These are phyloP conservation scores for Trichoderma arundinaceum DNA, from an alignment of 2,329 filamentous ascomycete genomes.

Conservation along the genomic window DNA sequence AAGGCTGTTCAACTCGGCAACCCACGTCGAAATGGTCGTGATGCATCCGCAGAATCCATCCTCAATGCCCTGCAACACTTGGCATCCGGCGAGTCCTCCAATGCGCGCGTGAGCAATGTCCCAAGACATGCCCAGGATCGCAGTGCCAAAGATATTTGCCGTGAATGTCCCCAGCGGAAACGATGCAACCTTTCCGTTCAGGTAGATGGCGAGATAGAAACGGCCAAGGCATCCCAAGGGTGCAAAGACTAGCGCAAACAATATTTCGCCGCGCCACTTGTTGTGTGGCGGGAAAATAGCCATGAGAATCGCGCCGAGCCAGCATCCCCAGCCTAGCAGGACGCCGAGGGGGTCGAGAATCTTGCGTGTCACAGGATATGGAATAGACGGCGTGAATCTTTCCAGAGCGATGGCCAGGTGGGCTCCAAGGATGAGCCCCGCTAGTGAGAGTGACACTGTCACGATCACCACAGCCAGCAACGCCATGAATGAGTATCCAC, in stretches of 20 bases:
- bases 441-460: conserved; percentile 72
- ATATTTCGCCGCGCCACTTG: conserved; percentile 74
- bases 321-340: conserved; percentile 72
- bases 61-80: conserved; percentile 69
- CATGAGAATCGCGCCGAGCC: conserved; percentile 78
- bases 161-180: conserved; percentile 89
- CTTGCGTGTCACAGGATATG: conserved; percentile 61
- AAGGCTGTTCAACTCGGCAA: conserved; percentile 62
- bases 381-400: conserved; percentile 63
- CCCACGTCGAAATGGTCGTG: conserved; percentile 72
- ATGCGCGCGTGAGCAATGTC: conserved; percentile 73
- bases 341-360: conserved; percentile 68
- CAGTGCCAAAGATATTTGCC: conserved; percentile 80
- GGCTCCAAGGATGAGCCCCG: conserved; percentile 72
- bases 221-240: conserved; percentile 78
- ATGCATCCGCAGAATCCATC: conserved; percentile 72
- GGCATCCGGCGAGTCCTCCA: conserved; percentile 66
- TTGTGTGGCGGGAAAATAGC: conserved; percentile 73
- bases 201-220: conserved; percentile 71
- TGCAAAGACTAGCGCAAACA: conserved; percentile 82
- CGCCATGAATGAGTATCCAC: conserved; percentile 84
- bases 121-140: conserved; percentile 75
- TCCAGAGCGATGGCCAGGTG: conserved; percentile 73
- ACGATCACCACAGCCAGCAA: conserved; percentile 74
- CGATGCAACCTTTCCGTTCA: conserved; percentile 69